Percentiles rank a stretch among this genome's conserved stretches.
These are phyloP conservation scores for Cetraspora pellucida DNA, from an alignment of 192 early-diverging fungal genomes.

Conservation along the genomic window DNA sequence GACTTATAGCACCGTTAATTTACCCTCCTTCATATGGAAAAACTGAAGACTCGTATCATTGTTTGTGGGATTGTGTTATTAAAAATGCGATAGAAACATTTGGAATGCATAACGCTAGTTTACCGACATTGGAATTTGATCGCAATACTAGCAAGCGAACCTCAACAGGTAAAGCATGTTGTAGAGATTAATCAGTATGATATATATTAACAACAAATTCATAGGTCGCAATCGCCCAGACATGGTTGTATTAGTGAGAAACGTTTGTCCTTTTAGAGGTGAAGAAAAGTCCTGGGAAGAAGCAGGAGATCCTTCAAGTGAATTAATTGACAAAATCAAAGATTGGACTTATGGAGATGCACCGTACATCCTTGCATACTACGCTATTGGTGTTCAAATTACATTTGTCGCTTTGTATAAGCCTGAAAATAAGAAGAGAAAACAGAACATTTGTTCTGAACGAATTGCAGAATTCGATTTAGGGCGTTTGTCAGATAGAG, in stretches of 20 bases:
- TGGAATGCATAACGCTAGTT: slow-evolving; percentile 17
- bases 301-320: neutral
- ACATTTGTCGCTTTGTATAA: slow-evolving; percentile 14
- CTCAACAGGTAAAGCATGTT: slow-evolving; percentile 3
- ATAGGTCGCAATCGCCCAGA: slow-evolving; percentile 22
- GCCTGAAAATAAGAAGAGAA: slow-evolving; percentile 17
- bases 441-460: slow-evolving; percentile 8
- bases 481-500: slow-evolving; percentile 18
- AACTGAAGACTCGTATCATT: slow-evolving; percentile 14
- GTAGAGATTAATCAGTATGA: neutral
- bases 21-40: slow-evolving; percentile 20
- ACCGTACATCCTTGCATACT: slow-evolving; percentile 9
- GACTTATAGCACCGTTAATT: slow-evolving; percentile 9
- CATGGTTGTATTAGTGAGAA: slow-evolving; percentile 18
- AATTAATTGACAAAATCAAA: slow-evolving; percentile 25
- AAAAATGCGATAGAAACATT: slow-evolving; percentile 23
- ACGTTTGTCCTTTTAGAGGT: slow-evolving; percentile 28
- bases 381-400: slow-evolving; percentile 13
- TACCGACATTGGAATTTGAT: slow-evolving; percentile 24
- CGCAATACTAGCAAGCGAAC: slow-evolving; percentile 23
- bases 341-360: slow-evolving; percentile 27
- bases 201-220: slow-evolving; percentile 22
- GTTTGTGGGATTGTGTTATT: slow-evolving; percentile 22
- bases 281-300: slow-evolving; percentile 6
- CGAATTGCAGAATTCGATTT: slow-evolving; percentile 4